A percentile compares a stretch with the other conserved stretches of the same genome.
Evolutionary conservation across 495 filamentous ascomycete species (phyloP).

Genomic region (Aspergillus conjunctus): DNA sequence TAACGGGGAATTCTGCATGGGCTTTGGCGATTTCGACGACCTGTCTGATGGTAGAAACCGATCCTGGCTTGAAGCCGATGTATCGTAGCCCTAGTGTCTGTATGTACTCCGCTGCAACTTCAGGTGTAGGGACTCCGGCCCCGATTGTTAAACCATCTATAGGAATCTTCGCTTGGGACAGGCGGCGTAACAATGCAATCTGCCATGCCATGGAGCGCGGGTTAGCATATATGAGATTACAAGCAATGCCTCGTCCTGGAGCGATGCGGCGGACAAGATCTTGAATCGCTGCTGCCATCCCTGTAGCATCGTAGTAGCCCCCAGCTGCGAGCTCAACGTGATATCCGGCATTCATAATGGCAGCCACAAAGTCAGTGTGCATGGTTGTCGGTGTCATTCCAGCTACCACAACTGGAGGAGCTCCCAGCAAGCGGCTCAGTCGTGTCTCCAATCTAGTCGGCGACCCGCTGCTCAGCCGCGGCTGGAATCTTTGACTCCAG

Average conservation of each 20-base stretch:
- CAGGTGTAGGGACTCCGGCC: slow-evolving; percentile 53
- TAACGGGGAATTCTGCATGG: slow-evolving; percentile 49
- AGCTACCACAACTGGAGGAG: slow-evolving; percentile 44
- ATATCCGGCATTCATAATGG: slow-evolving; percentile 45
- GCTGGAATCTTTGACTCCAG: slow-evolving; percentile 31
- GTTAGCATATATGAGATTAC: slow-evolving; percentile 45
- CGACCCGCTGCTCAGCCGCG: slow-evolving; percentile 22
- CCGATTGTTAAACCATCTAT: slow-evolving; percentile 50
- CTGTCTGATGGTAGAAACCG: slow-evolving; percentile 45
- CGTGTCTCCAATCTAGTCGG: slow-evolving; percentile 34
- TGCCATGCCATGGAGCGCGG: slow-evolving; percentile 43
- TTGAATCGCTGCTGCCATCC: slow-evolving; percentile 34
- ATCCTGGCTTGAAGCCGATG: slow-evolving; percentile 55
- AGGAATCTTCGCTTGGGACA: slow-evolving; percentile 28
- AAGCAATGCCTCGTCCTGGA: slow-evolving; percentile 38
- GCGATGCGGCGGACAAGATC: slow-evolving; percentile 31
- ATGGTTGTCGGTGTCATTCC: slow-evolving; percentile 50
- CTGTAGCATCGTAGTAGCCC: slow-evolving; percentile 32
- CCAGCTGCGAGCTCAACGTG: slow-evolving; percentile 44
- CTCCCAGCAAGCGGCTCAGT: slow-evolving; percentile 36
- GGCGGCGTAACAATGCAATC: slow-evolving; percentile 31
- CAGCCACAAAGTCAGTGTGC: slow-evolving; percentile 40
- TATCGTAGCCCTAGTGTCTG: slow-evolving; percentile 48
- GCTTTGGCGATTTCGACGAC: slow-evolving; percentile 51
- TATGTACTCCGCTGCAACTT: slow-evolving; percentile 51